Percentiles rank a stretch among this genome's conserved stretches.
Conservation (phyloP, 352 stramenopile genomes). For the Phytophthora pinifolia region DNA sequence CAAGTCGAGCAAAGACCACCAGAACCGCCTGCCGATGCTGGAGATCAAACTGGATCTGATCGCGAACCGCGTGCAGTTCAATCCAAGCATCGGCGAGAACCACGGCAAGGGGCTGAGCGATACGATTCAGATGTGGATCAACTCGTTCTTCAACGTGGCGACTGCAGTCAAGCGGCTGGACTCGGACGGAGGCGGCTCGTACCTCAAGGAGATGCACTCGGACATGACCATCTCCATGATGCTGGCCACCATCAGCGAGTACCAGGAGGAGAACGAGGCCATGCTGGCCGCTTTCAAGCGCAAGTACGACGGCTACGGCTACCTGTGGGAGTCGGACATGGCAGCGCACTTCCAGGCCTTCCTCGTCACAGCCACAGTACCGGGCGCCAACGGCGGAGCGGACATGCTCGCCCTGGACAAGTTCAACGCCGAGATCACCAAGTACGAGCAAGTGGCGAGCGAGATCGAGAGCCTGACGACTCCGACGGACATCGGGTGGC, state of each 20-base stretch:
- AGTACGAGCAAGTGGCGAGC: conserved; percentile 93
- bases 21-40: conserved; percentile 90
- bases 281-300: conserved; percentile 93
- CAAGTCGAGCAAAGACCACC: conserved; percentile 41
- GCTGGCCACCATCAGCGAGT: conserved; percentile 93
- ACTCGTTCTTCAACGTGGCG: conserved; percentile 96
- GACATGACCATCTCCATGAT: conserved; percentile 95
- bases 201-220: conserved; percentile 96
- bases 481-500: conserved; percentile 94
- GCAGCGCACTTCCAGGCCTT: conserved; percentile 93
- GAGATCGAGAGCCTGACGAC: conserved; percentile 91
- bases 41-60: conserved; percentile 97
- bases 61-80: conserved; percentile 84
- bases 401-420: conserved; percentile 93
- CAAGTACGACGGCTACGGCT: conserved; percentile 95
- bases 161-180: conserved; percentile 97
- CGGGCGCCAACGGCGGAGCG: conserved; percentile 68
- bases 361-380: conserved; percentile 64
- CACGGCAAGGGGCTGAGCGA: conserved; percentile 94
- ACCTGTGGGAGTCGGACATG: conserved; percentile 97
- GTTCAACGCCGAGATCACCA: conserved; percentile 95
- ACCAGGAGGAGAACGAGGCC: conserved; percentile 91
- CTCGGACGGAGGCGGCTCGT: conserved; percentile 93
- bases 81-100: conserved; percentile 85
- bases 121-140: conserved; percentile 96